These are phyloP conservation scores for Phaeosphaeria sp. DNA, from an alignment of 2,329 filamentous ascomycete species.

Conservation along the genomic window DNA sequence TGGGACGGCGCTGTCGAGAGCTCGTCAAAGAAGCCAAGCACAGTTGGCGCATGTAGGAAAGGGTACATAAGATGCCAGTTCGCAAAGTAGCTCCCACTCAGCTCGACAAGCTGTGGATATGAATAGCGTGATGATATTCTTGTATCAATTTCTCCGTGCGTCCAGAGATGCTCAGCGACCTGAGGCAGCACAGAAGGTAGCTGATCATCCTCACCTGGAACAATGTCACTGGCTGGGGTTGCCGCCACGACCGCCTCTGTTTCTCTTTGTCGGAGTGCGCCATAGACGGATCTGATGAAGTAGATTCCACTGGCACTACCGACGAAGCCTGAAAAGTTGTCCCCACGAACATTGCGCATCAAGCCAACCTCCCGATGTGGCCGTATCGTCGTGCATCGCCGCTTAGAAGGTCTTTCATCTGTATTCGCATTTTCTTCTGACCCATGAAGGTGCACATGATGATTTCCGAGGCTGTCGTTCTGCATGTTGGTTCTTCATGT, in stretches of 20 bases:
- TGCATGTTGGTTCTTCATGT: slow-evolving; percentile 2
- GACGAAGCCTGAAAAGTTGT: slow-evolving; percentile 61
- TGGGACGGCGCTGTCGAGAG: slow-evolving; percentile 45
- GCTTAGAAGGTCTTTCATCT: slow-evolving; percentile 17
- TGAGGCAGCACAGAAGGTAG: slow-evolving; percentile 39
- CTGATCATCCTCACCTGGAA: slow-evolving; percentile 66
- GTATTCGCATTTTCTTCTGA: background rate
- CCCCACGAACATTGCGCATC: slow-evolving; percentile 59
- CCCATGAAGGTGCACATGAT: slow-evolving; percentile 1
- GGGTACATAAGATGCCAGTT: slow-evolving; percentile 66
- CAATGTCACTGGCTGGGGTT: slow-evolving; percentile 49
- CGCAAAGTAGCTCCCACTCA: slow-evolving; percentile 63
- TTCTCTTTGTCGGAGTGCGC: slow-evolving; percentile 51
- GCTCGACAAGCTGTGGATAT: slow-evolving; percentile 59
- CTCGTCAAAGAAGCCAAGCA: slow-evolving; percentile 57
- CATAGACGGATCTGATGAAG: slow-evolving; percentile 64
- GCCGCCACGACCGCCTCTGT: slow-evolving; percentile 7
- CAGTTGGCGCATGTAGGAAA: slow-evolving; percentile 62
- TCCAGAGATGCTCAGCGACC: slow-evolving; percentile 31
- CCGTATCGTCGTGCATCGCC: slow-evolving; percentile 19
- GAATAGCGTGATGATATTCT: slow-evolving; percentile 23
- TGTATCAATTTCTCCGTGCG: slow-evolving; percentile 38
- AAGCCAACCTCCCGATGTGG: slow-evolving; percentile 54
- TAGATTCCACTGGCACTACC: slow-evolving; percentile 67
- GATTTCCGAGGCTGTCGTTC: background rate